Base-by-base conservation (phyloP, 1,139 yeast species). In the Lodderomyces metapsilosis region DNA sequence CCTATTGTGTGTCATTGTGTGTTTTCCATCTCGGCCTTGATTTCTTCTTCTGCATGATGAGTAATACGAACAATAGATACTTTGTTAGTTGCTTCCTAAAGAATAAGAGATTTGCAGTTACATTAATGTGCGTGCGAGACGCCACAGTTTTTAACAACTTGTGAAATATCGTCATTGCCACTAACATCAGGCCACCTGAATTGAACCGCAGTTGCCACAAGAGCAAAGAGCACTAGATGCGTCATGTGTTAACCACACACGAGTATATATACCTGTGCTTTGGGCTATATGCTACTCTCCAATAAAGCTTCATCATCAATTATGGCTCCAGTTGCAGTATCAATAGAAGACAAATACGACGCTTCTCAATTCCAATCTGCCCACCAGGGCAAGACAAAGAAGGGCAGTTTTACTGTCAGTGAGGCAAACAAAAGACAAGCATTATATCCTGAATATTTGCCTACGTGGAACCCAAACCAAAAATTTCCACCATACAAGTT, bases 281-380 rank as follows among this genome's bases (percentile, higher is more conserved):
- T n/a, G n/a, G n/a, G n/a, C n/a, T n/a, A n/a, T n/a, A n/a, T n/a
- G n/a, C n/a, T n/a, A n/a, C n/a, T n/a, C n/a, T n/a, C n/a, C n/a
- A n/a, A n/a, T n/a, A n/a, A n/a, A n/a, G n/a, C n/a, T n/a, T n/a
- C n/a, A n/a, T 20, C 22, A 8, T 20, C 32, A 30, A 40, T 22
- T 9, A 51, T 51, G 54, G 37, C 52, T 25, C 54, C 53, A 15
- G 51, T 44, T 16, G 45, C 49, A 25, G 28, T 30, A 21, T 16
- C 36, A 30, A 39, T 39, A 16, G 52, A 55, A 23, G 50, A 52
- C 12, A 56, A 54, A 44, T 57, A 57, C 51, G 61, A 57, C 37
- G 58, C 62, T 28, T 57, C 66, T 6, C 67, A 62, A 53, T 62
- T 60, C 50, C 61, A 59, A 50, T 51, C 52, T 34, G 58, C 53